These are phyloP conservation scores for Macrolepiota fuliginosa DNA, from an alignment of 768 basidiomycete species.

Conservation along the genomic window DNA sequence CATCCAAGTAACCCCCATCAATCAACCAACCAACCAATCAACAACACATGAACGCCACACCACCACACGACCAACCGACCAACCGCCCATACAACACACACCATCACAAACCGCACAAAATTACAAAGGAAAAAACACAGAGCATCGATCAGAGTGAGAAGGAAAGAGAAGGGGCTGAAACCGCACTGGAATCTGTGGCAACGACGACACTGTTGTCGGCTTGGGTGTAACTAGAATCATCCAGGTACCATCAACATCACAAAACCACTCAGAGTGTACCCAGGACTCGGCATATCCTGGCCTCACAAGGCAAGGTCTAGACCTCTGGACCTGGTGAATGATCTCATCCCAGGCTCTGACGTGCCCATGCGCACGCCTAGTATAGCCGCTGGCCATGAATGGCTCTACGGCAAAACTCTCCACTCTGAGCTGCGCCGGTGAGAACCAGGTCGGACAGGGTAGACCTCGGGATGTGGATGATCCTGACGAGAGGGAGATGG, in stretches of 20 bases:
- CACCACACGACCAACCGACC: too few species aligned
- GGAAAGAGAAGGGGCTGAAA: neutral
- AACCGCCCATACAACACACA: neutral
- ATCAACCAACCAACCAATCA: too few species aligned
- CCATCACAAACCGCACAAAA: neutral
- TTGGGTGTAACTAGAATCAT: slow-evolving; percentile 64
- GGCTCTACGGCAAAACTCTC: too few species aligned
- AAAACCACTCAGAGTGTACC: too few species aligned
- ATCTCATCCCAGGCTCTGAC: slow-evolving; percentile 3
- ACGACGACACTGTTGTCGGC: slow-evolving; percentile 89
- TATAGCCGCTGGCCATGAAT: too few species aligned
- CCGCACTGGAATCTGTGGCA: slow-evolving; percentile 86
- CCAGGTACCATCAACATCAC: neutral
- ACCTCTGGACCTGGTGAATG: neutral
- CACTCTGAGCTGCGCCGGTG: too few species aligned
- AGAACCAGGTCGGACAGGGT: too few species aligned
- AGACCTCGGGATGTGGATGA: too few species aligned
- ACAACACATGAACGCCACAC: too few species aligned
- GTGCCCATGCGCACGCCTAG: neutral
- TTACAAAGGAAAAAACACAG: neutral
- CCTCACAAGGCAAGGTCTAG: neutral
- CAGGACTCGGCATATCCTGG: neutral
- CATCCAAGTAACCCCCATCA: too few species aligned
- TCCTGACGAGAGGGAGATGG: neutral
- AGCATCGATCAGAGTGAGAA: neutral